These are phyloP conservation scores for Coemansia sp. DNA, from an alignment of 371 early-diverging fungal genomes.

Conservation along the genomic window DNA sequence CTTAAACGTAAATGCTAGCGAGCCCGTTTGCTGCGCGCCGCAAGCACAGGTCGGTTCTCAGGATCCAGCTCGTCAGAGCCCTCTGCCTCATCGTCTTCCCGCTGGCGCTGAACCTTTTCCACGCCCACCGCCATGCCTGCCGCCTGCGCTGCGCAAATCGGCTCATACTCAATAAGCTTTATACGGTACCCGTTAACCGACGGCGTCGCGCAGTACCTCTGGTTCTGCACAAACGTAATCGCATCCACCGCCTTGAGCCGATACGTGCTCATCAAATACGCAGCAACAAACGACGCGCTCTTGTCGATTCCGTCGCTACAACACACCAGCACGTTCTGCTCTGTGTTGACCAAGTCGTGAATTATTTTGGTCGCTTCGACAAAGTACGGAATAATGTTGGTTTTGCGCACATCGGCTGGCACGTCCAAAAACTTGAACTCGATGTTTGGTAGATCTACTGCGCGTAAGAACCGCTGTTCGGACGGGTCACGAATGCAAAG, in stretches of 20 bases:
- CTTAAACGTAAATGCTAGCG: neutral
- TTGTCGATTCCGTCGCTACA: conserved; percentile 86
- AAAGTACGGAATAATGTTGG: conserved; percentile 78
- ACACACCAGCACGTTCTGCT: conserved; percentile 73
- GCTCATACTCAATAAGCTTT: conserved; percentile 43
- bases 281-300: conserved; percentile 83
- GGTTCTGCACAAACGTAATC: conserved; percentile 77
- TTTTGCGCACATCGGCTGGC: conserved; percentile 60
- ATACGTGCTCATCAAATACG: conserved; percentile 79
- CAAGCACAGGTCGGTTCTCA: neutral
- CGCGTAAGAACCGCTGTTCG: conserved; percentile 56
- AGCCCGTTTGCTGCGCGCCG: conserved; percentile 5
- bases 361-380: conserved; percentile 62
- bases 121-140: neutral
- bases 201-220: conserved; percentile 64
- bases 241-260: conserved; percentile 67
- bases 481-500: conserved; percentile 68
- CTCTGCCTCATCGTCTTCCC: conserved; percentile 11
- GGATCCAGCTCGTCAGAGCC: neutral
- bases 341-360: conserved; percentile 54
- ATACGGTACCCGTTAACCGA: conserved; percentile 40
- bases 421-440: conserved; percentile 56
- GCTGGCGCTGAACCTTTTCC: conserved; percentile 5
- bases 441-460: conserved; percentile 21
- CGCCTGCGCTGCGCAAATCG: conserved; percentile 31